Percentiles rank a stretch among this genome's conserved stretches.
These are phyloP conservation scores for Iris pallida DNA, from an alignment of 116 monocot species.

Conservation along the genomic window DNA sequence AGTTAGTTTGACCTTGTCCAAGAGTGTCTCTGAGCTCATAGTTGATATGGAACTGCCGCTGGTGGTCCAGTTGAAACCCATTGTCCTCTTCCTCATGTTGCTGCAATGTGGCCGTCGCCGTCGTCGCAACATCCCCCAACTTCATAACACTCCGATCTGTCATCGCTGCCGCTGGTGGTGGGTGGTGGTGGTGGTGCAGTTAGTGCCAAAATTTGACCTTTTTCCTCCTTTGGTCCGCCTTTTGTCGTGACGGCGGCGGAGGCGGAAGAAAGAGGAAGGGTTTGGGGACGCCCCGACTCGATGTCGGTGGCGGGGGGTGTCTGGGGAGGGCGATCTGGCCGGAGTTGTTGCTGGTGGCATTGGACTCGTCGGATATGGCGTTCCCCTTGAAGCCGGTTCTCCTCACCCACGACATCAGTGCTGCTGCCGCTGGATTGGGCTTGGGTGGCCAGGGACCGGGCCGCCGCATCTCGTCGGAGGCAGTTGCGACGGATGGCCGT, in stretches of 20 bases:
- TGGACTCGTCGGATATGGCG: slow-evolving; percentile 70
- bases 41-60: slow-evolving; percentile 55
- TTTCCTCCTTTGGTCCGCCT: slow-evolving; percentile 14
- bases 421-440: slow-evolving; percentile 11
- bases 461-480: slow-evolving; percentile 28
- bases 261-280: slow-evolving; percentile 25
- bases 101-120: slow-evolving; percentile 33
- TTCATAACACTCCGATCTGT: neutral
- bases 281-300: slow-evolving; percentile 39
- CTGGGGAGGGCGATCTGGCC: slow-evolving; percentile 50
- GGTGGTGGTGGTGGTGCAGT: slow-evolving; percentile 9
- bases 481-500: slow-evolving; percentile 19
- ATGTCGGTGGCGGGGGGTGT: slow-evolving; percentile 50
- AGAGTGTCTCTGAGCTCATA: slow-evolving; percentile 88
- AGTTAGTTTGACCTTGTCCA: slow-evolving; percentile 51
- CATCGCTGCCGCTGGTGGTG: too few species aligned
- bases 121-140: slow-evolving; percentile 10
- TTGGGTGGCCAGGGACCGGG: slow-evolving; percentile 71
- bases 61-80: slow-evolving; percentile 14
- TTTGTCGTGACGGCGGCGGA: neutral
- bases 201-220: slow-evolving; percentile 28
- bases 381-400: slow-evolving; percentile 67
- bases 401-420: slow-evolving; percentile 81
- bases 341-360: slow-evolving; percentile 43
- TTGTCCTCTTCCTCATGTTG: slow-evolving; percentile 54